Evolutionary conservation across 257 asterid species (phyloP).

Genomic region (Solanum corneliomulleri): DNA sequence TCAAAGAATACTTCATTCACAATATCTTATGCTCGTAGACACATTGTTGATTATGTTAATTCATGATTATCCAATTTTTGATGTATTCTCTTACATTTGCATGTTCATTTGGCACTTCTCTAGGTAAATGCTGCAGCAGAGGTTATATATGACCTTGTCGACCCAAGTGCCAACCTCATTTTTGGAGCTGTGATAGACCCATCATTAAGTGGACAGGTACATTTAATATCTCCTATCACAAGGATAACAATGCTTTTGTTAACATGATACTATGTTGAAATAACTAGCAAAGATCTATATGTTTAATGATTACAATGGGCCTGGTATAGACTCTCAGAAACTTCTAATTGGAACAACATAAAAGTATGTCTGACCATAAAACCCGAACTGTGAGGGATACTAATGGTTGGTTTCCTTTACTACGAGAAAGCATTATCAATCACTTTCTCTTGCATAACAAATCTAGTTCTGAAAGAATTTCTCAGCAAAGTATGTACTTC

Average conservation of each 20-base stretch:
- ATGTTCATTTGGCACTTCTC: not conserved
- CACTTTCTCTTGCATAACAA: not conserved
- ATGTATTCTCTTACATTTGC: not conserved
- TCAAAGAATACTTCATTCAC: not conserved
- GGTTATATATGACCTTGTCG: conserved; percentile 91
- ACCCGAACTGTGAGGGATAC: not conserved
- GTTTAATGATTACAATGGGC: not conserved
- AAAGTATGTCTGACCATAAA: not conserved
- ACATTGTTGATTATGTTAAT: not conserved
- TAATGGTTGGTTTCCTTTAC: not conserved
- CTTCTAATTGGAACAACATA: not conserved
- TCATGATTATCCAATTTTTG: not conserved
- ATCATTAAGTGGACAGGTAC: conserved; percentile 80
- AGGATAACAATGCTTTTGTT: not conserved
- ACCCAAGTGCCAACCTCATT: conserved; percentile 92
- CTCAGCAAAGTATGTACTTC: not conserved
- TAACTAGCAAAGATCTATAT: not conserved
- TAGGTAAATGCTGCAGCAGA: conserved; percentile 95
- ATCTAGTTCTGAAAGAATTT: not conserved
- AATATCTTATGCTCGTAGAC: not conserved
- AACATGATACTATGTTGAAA: not conserved
- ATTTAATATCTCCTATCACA: not conserved
- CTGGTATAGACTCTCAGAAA: not conserved
- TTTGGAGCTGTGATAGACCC: conserved; percentile 95
- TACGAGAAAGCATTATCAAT: not conserved